A percentile compares a stretch with the other conserved stretches of the same genome.
Evolutionary conservation across 495 filamentous ascomycete species (phyloP).

Genomic region (Venustampulla echinocandica): DNA sequence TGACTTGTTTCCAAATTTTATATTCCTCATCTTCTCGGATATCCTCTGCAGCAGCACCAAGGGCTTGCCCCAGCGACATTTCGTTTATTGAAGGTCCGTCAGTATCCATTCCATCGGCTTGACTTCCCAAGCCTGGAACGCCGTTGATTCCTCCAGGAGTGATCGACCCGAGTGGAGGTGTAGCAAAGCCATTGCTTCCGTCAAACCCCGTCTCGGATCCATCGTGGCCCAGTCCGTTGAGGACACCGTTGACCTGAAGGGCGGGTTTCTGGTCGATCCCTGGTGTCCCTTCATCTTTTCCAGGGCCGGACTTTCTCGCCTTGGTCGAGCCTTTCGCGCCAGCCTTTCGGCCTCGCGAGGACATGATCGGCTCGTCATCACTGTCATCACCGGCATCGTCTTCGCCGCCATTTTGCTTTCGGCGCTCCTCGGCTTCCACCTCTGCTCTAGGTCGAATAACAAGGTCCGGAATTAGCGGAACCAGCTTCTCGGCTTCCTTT

Average conservation of each 20-base stretch:
- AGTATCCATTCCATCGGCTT: constrained; percentile 73
- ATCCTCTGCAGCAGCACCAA: constrained; percentile 44
- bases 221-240: constrained; percentile 39
- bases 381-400: constrained; percentile 82
- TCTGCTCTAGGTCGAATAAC: constrained; percentile 82
- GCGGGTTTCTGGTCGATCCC: constrained; percentile 53
- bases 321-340: constrained; percentile 67
- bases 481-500: constrained; percentile 91
- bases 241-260: constrained; percentile 43
- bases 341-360: constrained; percentile 84
- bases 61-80: constrained; percentile 43
- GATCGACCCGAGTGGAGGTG: constrained; percentile 68
- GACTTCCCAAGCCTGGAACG: constrained; percentile 51
- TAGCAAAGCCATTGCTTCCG: constrained; percentile 76
- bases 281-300: constrained; percentile 74
- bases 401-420: constrained; percentile 66
- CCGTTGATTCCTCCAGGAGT: constrained; percentile 73
- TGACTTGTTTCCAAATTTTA: constrained; percentile 97
- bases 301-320: constrained; percentile 66
- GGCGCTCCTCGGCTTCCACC: constrained; percentile 90
- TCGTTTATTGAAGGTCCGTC: constrained; percentile 61
- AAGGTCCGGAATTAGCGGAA: constrained; percentile 90
- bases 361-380: constrained; percentile 98
- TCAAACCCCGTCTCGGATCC: constrained; percentile 42
- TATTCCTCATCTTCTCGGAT: constrained; percentile 73